Evolutionary conservation across 306 rosid species (phyloP).

Genomic region (Cucurbita maxima): DNA sequence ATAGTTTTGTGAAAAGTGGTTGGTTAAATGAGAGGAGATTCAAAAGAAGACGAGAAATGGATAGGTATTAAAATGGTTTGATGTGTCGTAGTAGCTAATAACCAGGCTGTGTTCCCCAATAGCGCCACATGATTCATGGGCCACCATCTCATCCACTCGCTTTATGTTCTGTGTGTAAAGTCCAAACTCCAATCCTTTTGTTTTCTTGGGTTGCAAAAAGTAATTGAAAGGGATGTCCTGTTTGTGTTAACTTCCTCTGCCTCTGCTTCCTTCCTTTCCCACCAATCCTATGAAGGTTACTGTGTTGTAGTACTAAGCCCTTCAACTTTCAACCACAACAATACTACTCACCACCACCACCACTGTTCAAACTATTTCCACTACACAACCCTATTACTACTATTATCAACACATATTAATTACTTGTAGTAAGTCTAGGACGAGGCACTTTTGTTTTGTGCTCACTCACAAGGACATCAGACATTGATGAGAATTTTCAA

Average conservation of each 20-base stretch:
- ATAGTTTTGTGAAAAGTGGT: background rate
- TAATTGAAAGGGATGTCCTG: constrained; percentile 31
- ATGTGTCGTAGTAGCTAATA: background rate
- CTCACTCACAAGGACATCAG: background rate
- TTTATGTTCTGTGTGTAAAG: background rate
- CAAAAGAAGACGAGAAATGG: background rate
- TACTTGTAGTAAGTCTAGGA: background rate
- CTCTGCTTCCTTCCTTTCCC: background rate
- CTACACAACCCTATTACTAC: background rate
- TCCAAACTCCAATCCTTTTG: background rate
- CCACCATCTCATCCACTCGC: background rate
- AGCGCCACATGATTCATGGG: constrained; percentile 16
- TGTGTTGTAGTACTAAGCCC: background rate
- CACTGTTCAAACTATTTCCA: background rate
- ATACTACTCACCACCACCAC: background rate
- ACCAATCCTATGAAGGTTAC: constrained; percentile 16
- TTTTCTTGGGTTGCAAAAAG: constrained; percentile 18
- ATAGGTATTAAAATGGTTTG: background rate
- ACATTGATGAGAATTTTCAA: background rate
- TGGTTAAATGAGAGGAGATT: background rate
- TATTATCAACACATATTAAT: background rate
- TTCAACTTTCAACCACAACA: background rate
- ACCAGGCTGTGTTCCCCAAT: constrained; percentile 22
- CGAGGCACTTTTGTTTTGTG: background rate
- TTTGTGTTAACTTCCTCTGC: background rate